Evolutionary conservation across 495 filamentous ascomycete species (phyloP).

Genomic region (Podospora pseudopauciseta): DNA sequence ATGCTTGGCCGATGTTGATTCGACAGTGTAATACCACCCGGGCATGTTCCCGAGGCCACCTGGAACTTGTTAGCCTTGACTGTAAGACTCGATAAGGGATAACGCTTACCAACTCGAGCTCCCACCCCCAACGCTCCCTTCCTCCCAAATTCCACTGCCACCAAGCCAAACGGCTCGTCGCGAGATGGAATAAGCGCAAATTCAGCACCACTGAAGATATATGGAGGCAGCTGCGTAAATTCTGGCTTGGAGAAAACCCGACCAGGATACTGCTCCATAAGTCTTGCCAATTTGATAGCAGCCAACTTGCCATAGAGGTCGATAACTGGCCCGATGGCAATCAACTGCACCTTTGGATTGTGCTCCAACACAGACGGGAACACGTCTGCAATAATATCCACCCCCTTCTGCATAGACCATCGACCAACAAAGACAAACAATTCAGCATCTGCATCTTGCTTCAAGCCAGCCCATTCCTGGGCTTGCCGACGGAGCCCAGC

Average conservation of each 20-base stretch:
- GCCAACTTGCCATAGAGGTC: conserved; percentile 73
- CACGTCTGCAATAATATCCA: conserved; percentile 71
- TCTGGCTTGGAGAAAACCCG: conserved; percentile 71
- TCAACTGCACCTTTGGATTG: conserved; percentile 59
- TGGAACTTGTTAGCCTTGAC: background rate
- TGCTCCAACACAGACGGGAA: conserved; percentile 63
- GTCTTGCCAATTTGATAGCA: conserved; percentile 60
- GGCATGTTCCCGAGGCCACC: conserved; percentile 70
- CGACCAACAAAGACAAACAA: conserved; percentile 72
- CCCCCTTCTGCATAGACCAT: conserved; percentile 75
- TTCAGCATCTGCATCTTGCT: conserved; percentile 61
- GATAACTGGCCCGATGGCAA: conserved; percentile 67
- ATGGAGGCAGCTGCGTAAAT: conserved; percentile 68
- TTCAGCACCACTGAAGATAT: conserved; percentile 71
- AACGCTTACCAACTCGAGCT: conserved; percentile 58
- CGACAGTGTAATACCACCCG: conserved; percentile 65
- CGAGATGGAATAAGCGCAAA: conserved; percentile 74
- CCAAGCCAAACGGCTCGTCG: conserved; percentile 75
- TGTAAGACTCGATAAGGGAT: background rate
- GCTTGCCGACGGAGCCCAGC: conserved; percentile 59
- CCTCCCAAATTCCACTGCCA: conserved; percentile 73
- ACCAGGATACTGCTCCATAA: conserved; percentile 67
- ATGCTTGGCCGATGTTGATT: conserved; percentile 65
- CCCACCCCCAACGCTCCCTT: conserved; percentile 74
- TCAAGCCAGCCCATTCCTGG: conserved; percentile 69